These are phyloP conservation scores for Senna tora DNA, from an alignment of 306 rosid species.

Conservation along the genomic window DNA sequence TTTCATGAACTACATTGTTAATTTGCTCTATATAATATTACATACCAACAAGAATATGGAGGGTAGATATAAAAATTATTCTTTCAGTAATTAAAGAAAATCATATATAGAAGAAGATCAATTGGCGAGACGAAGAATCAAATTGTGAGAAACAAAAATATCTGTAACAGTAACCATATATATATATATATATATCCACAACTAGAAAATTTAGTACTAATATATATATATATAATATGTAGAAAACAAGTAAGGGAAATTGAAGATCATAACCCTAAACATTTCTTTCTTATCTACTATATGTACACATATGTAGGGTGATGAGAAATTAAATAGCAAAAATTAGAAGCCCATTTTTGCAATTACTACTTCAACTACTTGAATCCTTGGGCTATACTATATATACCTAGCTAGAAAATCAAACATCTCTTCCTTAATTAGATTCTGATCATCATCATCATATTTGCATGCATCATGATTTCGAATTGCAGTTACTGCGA, in stretches of 20 bases:
- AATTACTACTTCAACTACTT: conserved; percentile 24
- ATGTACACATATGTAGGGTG: conserved; percentile 32
- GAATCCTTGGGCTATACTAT: too few relatives aligned
- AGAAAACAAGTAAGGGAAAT: conserved; percentile 35
- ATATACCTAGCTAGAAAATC: background rate
- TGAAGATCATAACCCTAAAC: conserved; percentile 38
- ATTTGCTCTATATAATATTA: too few relatives aligned
- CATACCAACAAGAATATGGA: too few relatives aligned
- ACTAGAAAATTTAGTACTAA: too few relatives aligned
- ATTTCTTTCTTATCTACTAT: conserved; percentile 38
- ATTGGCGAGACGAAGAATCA: conserved; percentile 18
- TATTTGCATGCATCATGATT: too few relatives aligned
- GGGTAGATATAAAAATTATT: too few relatives aligned
- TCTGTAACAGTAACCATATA: background rate
- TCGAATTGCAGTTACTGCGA: background rate
- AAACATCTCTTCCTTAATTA: background rate
- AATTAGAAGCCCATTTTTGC: background rate
- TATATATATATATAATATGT: too few relatives aligned
- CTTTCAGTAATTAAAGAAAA: too few relatives aligned
- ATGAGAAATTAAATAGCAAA: conserved; percentile 17
- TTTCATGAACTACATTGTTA: too few relatives aligned
- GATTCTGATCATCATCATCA: too few relatives aligned
- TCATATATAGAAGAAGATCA: too few relatives aligned
- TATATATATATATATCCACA: too few relatives aligned
- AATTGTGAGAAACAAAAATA: conserved; percentile 17